These are phyloP conservation scores for Takashimella tepidaria DNA, from an alignment of 1,284 basidiomycete species.

Conservation along the genomic window DNA sequence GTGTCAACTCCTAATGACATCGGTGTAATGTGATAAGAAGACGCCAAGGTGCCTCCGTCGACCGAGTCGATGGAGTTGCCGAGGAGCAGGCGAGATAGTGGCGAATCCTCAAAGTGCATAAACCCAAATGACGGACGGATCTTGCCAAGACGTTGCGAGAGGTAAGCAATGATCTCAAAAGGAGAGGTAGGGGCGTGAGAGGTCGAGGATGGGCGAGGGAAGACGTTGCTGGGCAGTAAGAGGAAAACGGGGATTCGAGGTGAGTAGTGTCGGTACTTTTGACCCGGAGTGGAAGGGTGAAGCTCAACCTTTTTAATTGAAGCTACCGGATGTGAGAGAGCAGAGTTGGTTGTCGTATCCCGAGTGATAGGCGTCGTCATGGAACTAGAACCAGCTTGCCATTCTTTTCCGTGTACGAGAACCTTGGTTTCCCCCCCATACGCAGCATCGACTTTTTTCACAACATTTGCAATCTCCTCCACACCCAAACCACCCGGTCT, in stretches of 20 bases:
- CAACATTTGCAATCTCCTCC: constrained; percentile 69
- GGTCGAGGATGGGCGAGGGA: constrained; percentile 48
- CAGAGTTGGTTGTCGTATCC: neutral
- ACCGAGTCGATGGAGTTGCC: neutral
- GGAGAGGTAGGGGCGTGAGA: constrained; percentile 9
- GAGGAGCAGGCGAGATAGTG: constrained; percentile 16
- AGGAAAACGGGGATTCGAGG: constrained; percentile 78
- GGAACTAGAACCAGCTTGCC: constrained; percentile 3
- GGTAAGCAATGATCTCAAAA: constrained; percentile 4
- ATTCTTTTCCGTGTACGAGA: constrained; percentile 30
- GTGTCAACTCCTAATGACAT: constrained; percentile 64
- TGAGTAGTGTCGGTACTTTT: constrained; percentile 99
- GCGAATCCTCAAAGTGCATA: constrained; percentile 62
- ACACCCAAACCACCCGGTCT: constrained; percentile 90
- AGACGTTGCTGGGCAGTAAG: constrained; percentile 54
- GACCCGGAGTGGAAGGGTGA: constrained; percentile 93
- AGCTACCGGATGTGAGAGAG: neutral
- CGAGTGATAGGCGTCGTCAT: neutral
- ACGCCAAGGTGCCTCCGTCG: neutral
- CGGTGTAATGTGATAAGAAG: constrained; percentile 26
- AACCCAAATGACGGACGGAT: constrained; percentile 56
- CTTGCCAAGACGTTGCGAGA: neutral
- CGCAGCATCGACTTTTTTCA: constrained; percentile 49
- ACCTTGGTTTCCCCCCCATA: constrained; percentile 31
- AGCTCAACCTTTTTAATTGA: constrained; percentile 4